Conservation (phyloP, 2,329 filamentous ascomycete genomes). For the Amauroascus niger region DNA sequence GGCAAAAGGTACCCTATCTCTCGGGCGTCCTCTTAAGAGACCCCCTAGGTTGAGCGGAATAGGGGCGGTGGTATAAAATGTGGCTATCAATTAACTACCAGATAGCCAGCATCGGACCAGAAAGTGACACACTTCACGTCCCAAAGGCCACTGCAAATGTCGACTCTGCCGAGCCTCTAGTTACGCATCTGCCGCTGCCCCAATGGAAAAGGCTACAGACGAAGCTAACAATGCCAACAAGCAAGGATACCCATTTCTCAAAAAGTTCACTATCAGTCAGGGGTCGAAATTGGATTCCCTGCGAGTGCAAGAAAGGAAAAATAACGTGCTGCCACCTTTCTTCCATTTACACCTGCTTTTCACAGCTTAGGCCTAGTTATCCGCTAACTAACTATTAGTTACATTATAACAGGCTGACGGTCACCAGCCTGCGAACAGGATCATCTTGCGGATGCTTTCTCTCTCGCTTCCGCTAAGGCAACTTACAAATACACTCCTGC, state of each 20-base stretch:
- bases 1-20: not conserved
- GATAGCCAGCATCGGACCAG: not conserved
- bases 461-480: not conserved
- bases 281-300: not conserved
- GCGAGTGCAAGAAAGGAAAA: not conserved
- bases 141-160: not conserved
- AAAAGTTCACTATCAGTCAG: not conserved
- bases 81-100: not conserved
- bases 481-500: not conserved
- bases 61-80: not conserved
- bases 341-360: not conserved
- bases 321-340: too few species aligned
- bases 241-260: not conserved
- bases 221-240: not conserved
- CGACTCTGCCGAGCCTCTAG: not conserved
- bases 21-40: not conserved
- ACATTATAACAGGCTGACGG: not conserved
- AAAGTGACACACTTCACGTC: not conserved
- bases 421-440: not conserved
- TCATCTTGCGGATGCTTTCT: not conserved
- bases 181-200: not conserved
- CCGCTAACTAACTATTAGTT: not conserved
- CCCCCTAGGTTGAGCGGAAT: not conserved
- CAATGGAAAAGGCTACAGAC: not conserved
- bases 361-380: not conserved